Base-by-base conservation (phyloP, 2,329 filamentous ascomycete species). In the Epichloe bromicola region DNA sequence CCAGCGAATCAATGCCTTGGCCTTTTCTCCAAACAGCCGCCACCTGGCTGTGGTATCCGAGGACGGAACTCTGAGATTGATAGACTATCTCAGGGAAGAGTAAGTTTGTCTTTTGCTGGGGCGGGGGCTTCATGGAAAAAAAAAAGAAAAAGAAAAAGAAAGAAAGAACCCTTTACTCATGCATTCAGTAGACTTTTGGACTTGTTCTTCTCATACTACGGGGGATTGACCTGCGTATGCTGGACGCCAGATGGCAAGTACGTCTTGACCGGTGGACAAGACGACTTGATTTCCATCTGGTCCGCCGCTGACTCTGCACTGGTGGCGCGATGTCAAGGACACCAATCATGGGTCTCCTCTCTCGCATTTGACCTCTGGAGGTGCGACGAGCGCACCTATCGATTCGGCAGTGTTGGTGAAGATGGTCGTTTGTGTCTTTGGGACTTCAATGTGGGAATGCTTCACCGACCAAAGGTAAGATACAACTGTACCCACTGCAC, bases 221-320 rank as follows among this genome's bases (percentile, higher is more conserved):
- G 93, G 91, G 91, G 88, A 3, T 76, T 98, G 54, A 86, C 86
- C 43, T 95, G 89, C 62, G 89, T 96, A 2, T 95, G 88, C 69
- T 98, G 93, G 93, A 96, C 91, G 6, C 93, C 93, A 10, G 93
- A 98, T 63, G 90, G 89, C 48, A 91, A 94, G 64, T 98, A 97
- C 65, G 83, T 98, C 48, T 74, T 98, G 17, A 96, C 93, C 0
- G 93, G 93, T 49, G 90, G 93, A 4, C 91, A 97, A 67, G 93
- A 98, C 65, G 93, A 98, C 64, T 73, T 97, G 10, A 86, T 98
- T 12, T 94, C 89, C 1, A 96, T 98, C 58, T 98, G 93, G 93
- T 93, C 85, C 15, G 75, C 95, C 38, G 78, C 82, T 40, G 93
- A 97, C 61, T 82, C 81, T 44, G 80, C 83, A 49, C 82, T 98